A percentile compares a stretch with the other conserved stretches of the same genome.
Conservation (phyloP, 805 yeast genomes). For the Tetrapisispora arboricola region DNA sequence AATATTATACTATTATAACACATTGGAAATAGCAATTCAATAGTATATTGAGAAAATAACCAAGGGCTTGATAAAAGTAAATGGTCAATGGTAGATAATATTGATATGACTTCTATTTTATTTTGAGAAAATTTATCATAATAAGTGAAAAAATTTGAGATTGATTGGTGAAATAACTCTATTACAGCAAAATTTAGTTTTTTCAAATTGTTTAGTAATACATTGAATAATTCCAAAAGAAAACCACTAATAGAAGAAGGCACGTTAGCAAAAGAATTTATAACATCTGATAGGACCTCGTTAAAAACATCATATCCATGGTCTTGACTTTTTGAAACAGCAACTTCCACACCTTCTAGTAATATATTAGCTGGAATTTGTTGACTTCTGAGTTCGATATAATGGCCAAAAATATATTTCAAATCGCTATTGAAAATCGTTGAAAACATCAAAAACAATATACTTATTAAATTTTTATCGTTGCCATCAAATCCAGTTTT, state of each 20-base stretch:
- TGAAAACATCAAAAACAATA: slow-evolving; percentile 25
- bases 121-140: slow-evolving; percentile 7
- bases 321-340: slow-evolving; percentile 5
- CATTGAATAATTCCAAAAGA: slow-evolving; percentile 16
- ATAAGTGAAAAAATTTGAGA: slow-evolving; percentile 24
- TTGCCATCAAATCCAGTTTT: background rate
- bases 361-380: slow-evolving; percentile 12
- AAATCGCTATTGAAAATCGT: slow-evolving; percentile 9
- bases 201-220: slow-evolving; percentile 11
- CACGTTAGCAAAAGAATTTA: slow-evolving; percentile 8
- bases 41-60: slow-evolving; percentile 53
- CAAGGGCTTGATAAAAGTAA: slow-evolving; percentile 42
- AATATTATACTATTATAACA: slow-evolving; percentile 4
- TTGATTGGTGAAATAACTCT: slow-evolving; percentile 24
- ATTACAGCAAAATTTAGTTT: slow-evolving; percentile 16
- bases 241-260: slow-evolving; percentile 5
- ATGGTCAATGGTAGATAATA: slow-evolving; percentile 30
- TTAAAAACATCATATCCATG: slow-evolving; percentile 11
- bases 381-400: slow-evolving; percentile 24
- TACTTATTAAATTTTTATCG: slow-evolving; percentile 13
- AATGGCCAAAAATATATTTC: slow-evolving; percentile 28
- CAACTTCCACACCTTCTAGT: slow-evolving; percentile 14
- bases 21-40: slow-evolving; percentile 44
- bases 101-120: slow-evolving; percentile 5
- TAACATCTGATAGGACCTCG: slow-evolving; percentile 9